Percentiles rank a stretch among this genome's conserved stretches.
phyloP scores from a whole-genome alignment of 2,329 filamentous ascomycete species.

The Xylaria arbuscula region DNA sequence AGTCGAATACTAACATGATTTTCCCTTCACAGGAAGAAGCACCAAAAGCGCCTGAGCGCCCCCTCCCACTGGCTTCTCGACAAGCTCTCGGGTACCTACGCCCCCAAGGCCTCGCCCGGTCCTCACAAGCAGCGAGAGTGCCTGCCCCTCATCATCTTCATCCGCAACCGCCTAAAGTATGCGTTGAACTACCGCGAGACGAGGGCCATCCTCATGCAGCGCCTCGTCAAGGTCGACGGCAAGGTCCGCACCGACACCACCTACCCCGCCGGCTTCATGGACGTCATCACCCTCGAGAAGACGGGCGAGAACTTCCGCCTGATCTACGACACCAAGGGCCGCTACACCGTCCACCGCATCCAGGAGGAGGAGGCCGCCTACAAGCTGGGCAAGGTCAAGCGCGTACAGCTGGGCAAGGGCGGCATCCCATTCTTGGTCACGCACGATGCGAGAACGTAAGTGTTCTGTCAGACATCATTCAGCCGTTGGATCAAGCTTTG shows the following conservation, averaged over 20 bases:
- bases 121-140: slow-evolving; percentile 99
- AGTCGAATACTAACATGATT: slow-evolving; percentile 46
- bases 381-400: slow-evolving; percentile 99
- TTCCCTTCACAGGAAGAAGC: slow-evolving; percentile 81
- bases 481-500: slow-evolving; percentile 99
- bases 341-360: slow-evolving; percentile 99
- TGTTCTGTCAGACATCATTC: slow-evolving; percentile 95
- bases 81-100: slow-evolving; percentile 95
- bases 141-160: slow-evolving; percentile 98
- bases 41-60: slow-evolving; percentile 99
- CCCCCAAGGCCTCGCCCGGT: slow-evolving; percentile 78
- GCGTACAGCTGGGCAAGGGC: slow-evolving; percentile 98
- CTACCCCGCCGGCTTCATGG: slow-evolving; percentile 99
- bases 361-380: slow-evolving; percentile 98
- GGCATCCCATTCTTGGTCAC: slow-evolving; percentile 99
- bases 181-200: slow-evolving; percentile 98
- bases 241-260: slow-evolving; percentile 99
- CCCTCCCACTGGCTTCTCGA: slow-evolving; percentile 99
- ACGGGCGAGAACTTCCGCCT: slow-evolving; percentile 99
- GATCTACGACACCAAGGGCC: slow-evolving; percentile 99
- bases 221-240: slow-evolving; percentile 98
- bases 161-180: slow-evolving; percentile 98
- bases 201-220: slow-evolving; percentile 99
- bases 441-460: slow-evolving; percentile 99
- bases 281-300: slow-evolving; percentile 99